Conservation (phyloP, 2,329 filamentous ascomycete species). For the Teratosphaeria zuluensis region DNA sequence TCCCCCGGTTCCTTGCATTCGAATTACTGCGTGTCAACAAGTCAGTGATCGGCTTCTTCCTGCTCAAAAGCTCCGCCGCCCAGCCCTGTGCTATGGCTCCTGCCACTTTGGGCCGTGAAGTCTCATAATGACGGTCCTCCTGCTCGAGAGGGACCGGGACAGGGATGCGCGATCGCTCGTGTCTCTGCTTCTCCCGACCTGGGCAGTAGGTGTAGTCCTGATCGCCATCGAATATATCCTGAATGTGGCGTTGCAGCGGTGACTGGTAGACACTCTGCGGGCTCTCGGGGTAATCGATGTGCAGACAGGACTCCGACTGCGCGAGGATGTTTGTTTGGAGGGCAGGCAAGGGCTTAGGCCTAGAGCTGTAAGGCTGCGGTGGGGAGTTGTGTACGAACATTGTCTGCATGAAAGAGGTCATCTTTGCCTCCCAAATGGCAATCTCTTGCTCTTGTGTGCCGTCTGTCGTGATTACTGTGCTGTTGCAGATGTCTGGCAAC, state of each 20-base stretch:
- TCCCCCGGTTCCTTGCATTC: slow-evolving; percentile 52
- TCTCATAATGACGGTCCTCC: slow-evolving; percentile 15
- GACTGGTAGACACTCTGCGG: slow-evolving; percentile 23
- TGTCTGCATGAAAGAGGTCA: slow-evolving; percentile 74
- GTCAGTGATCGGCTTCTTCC: slow-evolving; percentile 21
- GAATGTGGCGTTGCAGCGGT: slow-evolving; percentile 25
- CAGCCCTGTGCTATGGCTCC: slow-evolving; percentile 3
- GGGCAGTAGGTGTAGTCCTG: neutral
- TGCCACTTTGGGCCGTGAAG: slow-evolving; percentile 8
- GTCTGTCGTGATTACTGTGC: neutral
- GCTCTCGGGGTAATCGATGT: slow-evolving; percentile 18
- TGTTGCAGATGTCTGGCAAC: neutral
- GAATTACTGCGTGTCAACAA: slow-evolving; percentile 29
- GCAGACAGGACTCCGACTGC: slow-evolving; percentile 29
- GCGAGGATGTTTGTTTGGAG: slow-evolving; percentile 34
- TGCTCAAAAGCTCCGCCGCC: slow-evolving; percentile 12
- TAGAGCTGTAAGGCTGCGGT: slow-evolving; percentile 25
- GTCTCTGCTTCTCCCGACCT: neutral
- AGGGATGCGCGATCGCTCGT: neutral
- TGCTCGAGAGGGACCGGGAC: slow-evolving; percentile 10
- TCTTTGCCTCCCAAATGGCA: slow-evolving; percentile 23
- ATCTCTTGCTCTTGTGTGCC: neutral
- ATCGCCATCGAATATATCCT: slow-evolving; percentile 14
- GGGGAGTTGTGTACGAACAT: slow-evolving; percentile 52
- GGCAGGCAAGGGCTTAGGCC: slow-evolving; percentile 31